Base-by-base conservation (phyloP, 345 rosid species). In the Syzygium grande region DNA sequence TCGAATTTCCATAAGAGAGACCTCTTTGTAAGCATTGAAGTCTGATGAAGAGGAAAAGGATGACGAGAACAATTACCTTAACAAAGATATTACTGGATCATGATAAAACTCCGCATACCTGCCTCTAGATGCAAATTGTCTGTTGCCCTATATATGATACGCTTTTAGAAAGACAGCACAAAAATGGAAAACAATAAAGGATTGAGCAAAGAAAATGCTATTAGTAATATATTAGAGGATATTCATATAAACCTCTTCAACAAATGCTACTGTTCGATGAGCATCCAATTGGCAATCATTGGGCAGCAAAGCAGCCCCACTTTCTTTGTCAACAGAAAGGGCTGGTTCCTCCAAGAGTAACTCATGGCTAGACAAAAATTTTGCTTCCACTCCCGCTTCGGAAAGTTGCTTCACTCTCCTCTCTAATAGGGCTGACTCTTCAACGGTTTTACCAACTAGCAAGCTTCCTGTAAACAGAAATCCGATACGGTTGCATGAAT, bases 201-300 rank as follows among this genome's bases (percentile, higher is more conserved):
- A 38, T 19, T 68, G 9, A 14, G 29, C 84, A 85, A 54, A 27
- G 63, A 84, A 22, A 87, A 84, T 54, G 49, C 86, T 12, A 25
- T 79, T 21, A 38, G 80, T 54, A 49, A 80, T 21, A 65, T 83
- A 54, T 77, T 53, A 23, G 86, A 61, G 49, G 29, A 65, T 88
- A 89, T 51, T 16, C 12, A 52, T 61, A 91, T 84, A 84, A 85
- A 96, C 98, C 96, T 95, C 94, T 86, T 95, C 95, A 12, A 96
- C 91, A 90, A 87, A 95, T 43, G 95, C 95, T 89, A 94, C 98
- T 9, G 98, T 85, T 55, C 92, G 93, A 59, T 85, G 90, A 86
- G 99, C 99, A 92, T 96, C 99, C 92, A 97, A 89, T 85, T 97
- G 99, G 85, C 93, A 93, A 84, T 97, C 99, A 92, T 94, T 94